Evolutionary conservation across 2,329 filamentous ascomycete species (phyloP).

Genomic region (Bertia moriformis): DNA sequence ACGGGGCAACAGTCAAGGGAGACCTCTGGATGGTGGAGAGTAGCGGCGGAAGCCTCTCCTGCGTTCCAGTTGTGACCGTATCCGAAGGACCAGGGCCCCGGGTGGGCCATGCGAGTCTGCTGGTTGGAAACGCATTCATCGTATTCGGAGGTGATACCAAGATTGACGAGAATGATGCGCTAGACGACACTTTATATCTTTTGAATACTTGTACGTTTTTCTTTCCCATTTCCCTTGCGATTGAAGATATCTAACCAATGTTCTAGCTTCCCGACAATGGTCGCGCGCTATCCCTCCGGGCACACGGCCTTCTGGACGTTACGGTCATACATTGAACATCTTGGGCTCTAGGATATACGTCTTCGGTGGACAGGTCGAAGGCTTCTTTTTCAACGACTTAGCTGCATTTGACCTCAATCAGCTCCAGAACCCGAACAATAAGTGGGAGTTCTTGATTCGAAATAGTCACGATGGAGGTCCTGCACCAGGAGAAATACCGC

Average conservation of each 20-base stretch:
- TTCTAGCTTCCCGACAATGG: slow-evolving; percentile 86
- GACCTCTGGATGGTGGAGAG: slow-evolving; percentile 97
- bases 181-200: slow-evolving; percentile 92
- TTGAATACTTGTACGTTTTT: slow-evolving; percentile 79
- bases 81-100: slow-evolving; percentile 87
- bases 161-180: slow-evolving; percentile 75
- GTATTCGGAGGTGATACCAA: slow-evolving; percentile 98
- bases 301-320: slow-evolving; percentile 72
- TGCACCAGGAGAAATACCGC: slow-evolving; percentile 55
- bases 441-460: slow-evolving; percentile 83
- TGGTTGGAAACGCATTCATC: slow-evolving; percentile 97
- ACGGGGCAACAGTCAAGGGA: slow-evolving; percentile 87
- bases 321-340: slow-evolving; percentile 93
- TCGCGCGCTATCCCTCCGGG: slow-evolving; percentile 82
- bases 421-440: slow-evolving; percentile 75
- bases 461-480: slow-evolving; percentile 40
- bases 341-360: slow-evolving; percentile 93
- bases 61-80: slow-evolving; percentile 80
- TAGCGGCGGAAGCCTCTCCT: slow-evolving; percentile 63
- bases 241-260: too few species aligned
- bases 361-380: slow-evolving; percentile 94
- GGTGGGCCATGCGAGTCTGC: slow-evolving; percentile 82
- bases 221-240: neutral
- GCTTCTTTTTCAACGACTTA: slow-evolving; percentile 94
- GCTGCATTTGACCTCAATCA: slow-evolving; percentile 92